These are phyloP conservation scores for Trebouxia gelatinosa DNA, from an alignment of 163 green algal species.

Conservation along the genomic window DNA sequence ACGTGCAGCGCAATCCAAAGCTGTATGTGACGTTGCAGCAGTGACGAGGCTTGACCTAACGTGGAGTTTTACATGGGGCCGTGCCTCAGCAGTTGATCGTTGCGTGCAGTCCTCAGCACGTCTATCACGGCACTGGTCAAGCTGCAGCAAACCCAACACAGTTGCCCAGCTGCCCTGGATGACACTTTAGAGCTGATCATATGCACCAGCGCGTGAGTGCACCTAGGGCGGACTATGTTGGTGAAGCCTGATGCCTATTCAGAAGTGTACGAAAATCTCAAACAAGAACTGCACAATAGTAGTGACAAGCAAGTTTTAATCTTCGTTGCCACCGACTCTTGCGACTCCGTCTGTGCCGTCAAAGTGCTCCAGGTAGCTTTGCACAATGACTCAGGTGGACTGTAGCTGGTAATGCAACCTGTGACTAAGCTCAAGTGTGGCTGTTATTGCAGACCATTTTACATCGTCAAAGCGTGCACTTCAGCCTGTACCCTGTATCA, in stretches of 20 bases:
- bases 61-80: too few species aligned
- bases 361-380: constrained; percentile 62
- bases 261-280: constrained; percentile 57
- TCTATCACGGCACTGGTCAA: too few species aligned
- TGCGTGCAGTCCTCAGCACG: too few species aligned
- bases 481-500: constrained; percentile 60
- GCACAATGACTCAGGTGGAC: neutral
- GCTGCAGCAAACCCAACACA: too few species aligned
- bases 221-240: constrained; percentile 43
- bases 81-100: too few species aligned
- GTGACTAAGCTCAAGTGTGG: constrained; percentile 50
- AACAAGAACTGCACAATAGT: constrained; percentile 52
- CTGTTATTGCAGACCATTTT: constrained; percentile 39
- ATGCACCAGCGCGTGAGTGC: constrained; percentile 1
- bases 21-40: too few species aligned
- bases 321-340: constrained; percentile 60
- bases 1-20: too few species aligned
- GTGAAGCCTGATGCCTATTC: constrained; percentile 36
- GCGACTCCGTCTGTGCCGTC: constrained; percentile 66
- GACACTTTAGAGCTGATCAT: constrained; percentile 19
- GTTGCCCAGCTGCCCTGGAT: constrained; percentile 22
- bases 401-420: constrained; percentile 1
- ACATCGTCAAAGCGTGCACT: constrained; percentile 44
- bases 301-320: constrained; percentile 61
- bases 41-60: too few species aligned